Base-by-base conservation (phyloP, 192 early-diverging fungal species). In the Coemansia sp. region DNA sequence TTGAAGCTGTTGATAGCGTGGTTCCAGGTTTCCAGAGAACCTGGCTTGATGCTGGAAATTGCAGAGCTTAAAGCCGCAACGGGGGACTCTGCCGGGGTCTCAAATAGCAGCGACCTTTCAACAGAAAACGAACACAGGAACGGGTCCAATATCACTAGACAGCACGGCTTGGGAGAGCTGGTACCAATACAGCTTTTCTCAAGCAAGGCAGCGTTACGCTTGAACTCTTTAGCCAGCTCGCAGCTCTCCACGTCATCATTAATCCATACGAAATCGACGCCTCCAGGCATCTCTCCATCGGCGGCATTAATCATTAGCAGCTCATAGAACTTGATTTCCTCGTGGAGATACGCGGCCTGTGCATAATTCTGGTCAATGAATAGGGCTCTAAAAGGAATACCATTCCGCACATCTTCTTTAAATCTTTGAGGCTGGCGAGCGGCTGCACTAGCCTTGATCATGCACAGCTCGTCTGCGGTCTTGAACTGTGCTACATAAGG, bases 211-310 rank as follows among this genome's bases (percentile, higher is more conserved):
- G 64, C 39, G 16, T 43, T 33, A n/a, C 7, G 26, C 38, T 58
- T 57, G n/a, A 58, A 23, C 14, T 28, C 38, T 8, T 43, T 12
- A 7, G 52, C 25, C n/a, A 64, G 4, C 9, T 13, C 20, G 13
- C 38, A 13, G 39, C 45, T 28, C 14, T n/a, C 23, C 14, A n/a
- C 28, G 33, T 43, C 52, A 20, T 57, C 25, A 1, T 47, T 65
- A 23, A 53, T 36, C 62, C 62, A 64, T 35, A 53, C 62, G 36
- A 50, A 31, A 21, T 65, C 55, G 25, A 58, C 64, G 2, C 55
- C 39, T 4, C 53, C 13, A 33, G 26, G 28, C 53, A 28, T 13
- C 8, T 18, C 53, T 34, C 53, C 53, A 18, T 35, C 26, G 0
- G 33, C 53, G 2, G 28, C 26, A 16, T 56, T 56, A 13, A 13